Conservation (phyloP, 73 alveolate species). For the Blepharisma japonicum region DNA sequence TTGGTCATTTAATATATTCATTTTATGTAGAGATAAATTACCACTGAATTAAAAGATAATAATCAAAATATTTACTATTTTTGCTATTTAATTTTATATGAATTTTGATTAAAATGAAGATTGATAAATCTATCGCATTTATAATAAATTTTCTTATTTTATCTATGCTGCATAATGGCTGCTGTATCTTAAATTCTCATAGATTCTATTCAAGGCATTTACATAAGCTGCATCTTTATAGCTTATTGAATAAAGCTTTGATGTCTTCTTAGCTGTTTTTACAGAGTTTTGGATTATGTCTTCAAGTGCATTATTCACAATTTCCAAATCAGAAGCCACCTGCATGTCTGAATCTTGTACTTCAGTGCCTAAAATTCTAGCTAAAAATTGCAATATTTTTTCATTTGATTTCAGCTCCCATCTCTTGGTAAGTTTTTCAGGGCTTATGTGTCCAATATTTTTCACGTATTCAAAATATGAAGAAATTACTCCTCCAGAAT, state of each 20-base stretch:
- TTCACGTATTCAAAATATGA: constrained; percentile 88
- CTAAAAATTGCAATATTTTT: constrained; percentile 5
- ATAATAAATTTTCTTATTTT: too few species aligned
- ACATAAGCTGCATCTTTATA: constrained; percentile 61
- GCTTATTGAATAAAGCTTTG: constrained; percentile 6
- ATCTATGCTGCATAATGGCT: too few species aligned
- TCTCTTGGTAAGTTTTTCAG: constrained; percentile 80
- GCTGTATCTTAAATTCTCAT: constrained; percentile 27
- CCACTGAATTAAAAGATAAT: too few species aligned
- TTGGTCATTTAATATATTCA: too few species aligned
- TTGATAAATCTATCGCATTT: too few species aligned
- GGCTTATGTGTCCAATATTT: constrained; percentile 73
- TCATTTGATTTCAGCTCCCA: constrained; percentile 54
- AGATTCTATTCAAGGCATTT: constrained; percentile 44
- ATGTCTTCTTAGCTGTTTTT: constrained; percentile 20
- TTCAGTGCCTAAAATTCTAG: constrained; percentile 30
- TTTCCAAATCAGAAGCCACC: constrained; percentile 58
- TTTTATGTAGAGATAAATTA: too few species aligned
- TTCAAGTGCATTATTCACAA: constrained; percentile 63
- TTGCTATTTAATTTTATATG: too few species aligned
- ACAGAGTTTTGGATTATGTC: constrained; percentile 55
- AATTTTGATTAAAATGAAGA: too few species aligned
- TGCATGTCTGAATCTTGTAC: constrained; percentile 19
- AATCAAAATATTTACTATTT: too few species aligned
- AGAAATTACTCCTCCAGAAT: constrained; percentile 90